Base-by-base conservation (phyloP, 148 eudicot genomes). In the Vaccinium corymbosum region DNA sequence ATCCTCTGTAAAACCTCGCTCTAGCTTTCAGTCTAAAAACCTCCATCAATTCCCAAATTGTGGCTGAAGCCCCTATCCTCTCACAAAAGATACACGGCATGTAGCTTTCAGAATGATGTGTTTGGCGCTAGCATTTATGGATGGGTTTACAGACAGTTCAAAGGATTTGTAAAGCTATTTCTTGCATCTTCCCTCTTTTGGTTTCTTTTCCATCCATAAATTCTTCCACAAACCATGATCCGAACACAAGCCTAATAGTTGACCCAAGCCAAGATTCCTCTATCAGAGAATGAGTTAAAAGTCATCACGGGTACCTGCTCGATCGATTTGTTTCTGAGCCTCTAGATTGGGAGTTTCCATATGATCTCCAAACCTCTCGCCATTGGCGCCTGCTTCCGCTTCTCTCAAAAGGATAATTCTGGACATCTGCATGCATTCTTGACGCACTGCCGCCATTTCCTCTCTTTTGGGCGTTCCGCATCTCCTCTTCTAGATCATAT, bases 401-500 rank as follows among this genome's bases (percentile, higher is more conserved):
- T 86, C 93, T 88, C 84, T 89, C 94, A 53, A 81, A 91, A 66
- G 92, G 61, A 76, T 87, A 73, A 50, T 82, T 84, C 9, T 85
- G 90, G 82, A 64, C 81, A 62, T 93, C 93, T n/a, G 93, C 79
- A 78, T 79, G 90, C 84, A 81, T 86, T 85, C 87, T 93, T 76
- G 91, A 87, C 27, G 86, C 52, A 68, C 86, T 84, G 81, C 85
- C 84, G 73, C 80, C 85, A 62, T 79, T 82, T 57, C 89, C 83
- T 90, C 89, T 93, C 85, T 81, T 92, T 72, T 74, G 87, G 70
- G 90, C 83, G 71, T 87, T 93, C 64, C 97, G 89, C 84, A 81
- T 87, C 87, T 92, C 94, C 83, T 96, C 98, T 72, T 94, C 95
- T 38, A 88, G 87, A 83, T 93, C 98, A 87, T 93, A 92, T 14